A percentile compares a stretch with the other conserved stretches of the same genome.
Conservation (phyloP, 805 yeast species). For the Candida ortonii region DNA sequence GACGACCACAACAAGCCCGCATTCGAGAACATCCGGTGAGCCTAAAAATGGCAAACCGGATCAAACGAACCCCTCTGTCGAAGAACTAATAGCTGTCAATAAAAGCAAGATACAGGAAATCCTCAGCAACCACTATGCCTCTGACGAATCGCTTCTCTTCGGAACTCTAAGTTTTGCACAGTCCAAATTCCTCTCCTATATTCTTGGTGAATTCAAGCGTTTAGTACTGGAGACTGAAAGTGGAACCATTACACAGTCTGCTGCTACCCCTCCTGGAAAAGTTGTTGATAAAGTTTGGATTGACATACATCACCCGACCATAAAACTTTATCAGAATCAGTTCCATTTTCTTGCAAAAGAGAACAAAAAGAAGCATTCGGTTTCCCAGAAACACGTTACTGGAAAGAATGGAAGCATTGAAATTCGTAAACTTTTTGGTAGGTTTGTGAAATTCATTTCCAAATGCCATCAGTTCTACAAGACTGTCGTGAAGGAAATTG, state of each 20-base stretch:
- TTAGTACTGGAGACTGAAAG: not conserved
- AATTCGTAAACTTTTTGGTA: slow-evolving; percentile 52
- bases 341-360: slow-evolving; percentile 23
- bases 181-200: slow-evolving; percentile 43
- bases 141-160: slow-evolving; percentile 41
- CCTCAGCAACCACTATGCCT: slow-evolving; percentile 28
- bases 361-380: slow-evolving; percentile 20
- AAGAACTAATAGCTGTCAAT: slow-evolving; percentile 17
- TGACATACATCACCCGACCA: slow-evolving; percentile 61
- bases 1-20: no score
- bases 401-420: slow-evolving; percentile 39
- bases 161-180: slow-evolving; percentile 51
- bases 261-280: slow-evolving; percentile 26
- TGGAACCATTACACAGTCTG: no score
- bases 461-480: slow-evolving; percentile 48
- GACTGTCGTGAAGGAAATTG: slow-evolving; percentile 39
- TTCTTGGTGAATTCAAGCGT: slow-evolving; percentile 34
- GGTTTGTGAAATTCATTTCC: slow-evolving; percentile 47
- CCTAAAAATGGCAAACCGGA: no score
- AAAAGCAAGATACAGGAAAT: slow-evolving; percentile 33
- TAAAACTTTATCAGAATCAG: slow-evolving; percentile 51
- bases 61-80: no score
- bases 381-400: slow-evolving; percentile 10
- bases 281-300: slow-evolving; percentile 56
- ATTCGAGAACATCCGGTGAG: no score